Evolutionary conservation across 1,139 yeast species (phyloP), one percentile per base, ranked within the genome.

Genomic region (Candida pseudoviswanathii): DNA sequence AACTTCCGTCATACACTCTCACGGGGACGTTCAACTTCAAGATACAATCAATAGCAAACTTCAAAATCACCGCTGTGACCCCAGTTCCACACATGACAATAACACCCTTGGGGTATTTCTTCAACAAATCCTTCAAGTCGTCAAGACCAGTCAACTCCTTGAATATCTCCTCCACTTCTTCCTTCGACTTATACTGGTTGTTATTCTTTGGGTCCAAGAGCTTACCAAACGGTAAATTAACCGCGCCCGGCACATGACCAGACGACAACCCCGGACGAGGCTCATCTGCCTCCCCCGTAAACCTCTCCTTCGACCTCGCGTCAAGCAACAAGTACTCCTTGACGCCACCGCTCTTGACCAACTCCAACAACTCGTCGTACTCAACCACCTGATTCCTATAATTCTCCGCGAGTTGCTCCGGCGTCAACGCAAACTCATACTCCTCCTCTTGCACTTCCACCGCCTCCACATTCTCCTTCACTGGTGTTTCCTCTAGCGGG

Each of bases 51-150:
- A 77, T 63, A 7, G 80, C 81, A 41, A 72, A 57, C 65, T 87
- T 86, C 50, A 92, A 74, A 40, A 92, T 83, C 54, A 92, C 89
- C 0, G 97, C 97, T 22, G 97, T 86, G 42, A 92, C 97, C 44
- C 98, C 98, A 1, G 97, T 86, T 24, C 98, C 99, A 65, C 99
- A 94, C 89, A 88, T 83, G 41, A 86, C 89, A 49, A 94, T 83
- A 21, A 89, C 80, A 7, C 87, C 91, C 58, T 85, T 82, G 46
- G 54, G 51, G 40, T 43, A 48, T 32, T 56, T 64, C 33, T 56
- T 55, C 7, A 64, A 48, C 2, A 34, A 27, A 2, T 34, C 30
- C 2, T 37, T 31, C 30, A 41, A 21, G 22, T 40, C 26, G 10
- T 31, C 42, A 6, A 8, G 50, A 4, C 63, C 69, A 46, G 66